These are phyloP conservation scores for Urostyla sp. DNA, from an alignment of 73 alveolate species.

Conservation along the genomic window DNA sequence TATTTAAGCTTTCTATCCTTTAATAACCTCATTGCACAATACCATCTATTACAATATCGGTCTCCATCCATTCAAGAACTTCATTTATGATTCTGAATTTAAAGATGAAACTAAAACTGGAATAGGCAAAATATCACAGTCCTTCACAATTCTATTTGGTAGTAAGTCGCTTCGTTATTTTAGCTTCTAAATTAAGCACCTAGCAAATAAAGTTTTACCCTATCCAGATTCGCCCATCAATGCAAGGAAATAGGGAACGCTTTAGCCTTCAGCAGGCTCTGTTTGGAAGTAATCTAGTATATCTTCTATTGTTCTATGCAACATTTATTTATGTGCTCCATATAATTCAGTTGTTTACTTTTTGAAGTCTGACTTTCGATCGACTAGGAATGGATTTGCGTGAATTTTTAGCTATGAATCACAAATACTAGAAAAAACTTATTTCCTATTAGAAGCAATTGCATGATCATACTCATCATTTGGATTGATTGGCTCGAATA, in stretches of 20 bases:
- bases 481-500: slow-evolving; percentile 71
- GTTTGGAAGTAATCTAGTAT: slow-evolving; percentile 22
- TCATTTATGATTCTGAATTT: slow-evolving; percentile 49
- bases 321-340: slow-evolving; percentile 52
- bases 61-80: slow-evolving; percentile 37
- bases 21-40: too few relatives aligned
- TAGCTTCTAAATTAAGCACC: slow-evolving; percentile 23
- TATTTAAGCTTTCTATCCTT: too few relatives aligned
- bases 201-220: slow-evolving; percentile 38
- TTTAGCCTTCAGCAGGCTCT: not conserved
- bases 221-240: slow-evolving; percentile 42
- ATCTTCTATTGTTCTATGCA: slow-evolving; percentile 29
- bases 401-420: slow-evolving; percentile 45
- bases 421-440: too few relatives aligned
- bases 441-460: slow-evolving; percentile 19
- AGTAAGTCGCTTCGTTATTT: slow-evolving; percentile 35
- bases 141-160: slow-evolving; percentile 24
- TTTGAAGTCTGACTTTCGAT: slow-evolving; percentile 50
- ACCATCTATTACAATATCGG: slow-evolving; percentile 33
- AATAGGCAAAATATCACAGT: slow-evolving; percentile 22
- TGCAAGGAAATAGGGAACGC: slow-evolving; percentile 40
- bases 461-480: slow-evolving; percentile 33
- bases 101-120: slow-evolving; percentile 22
- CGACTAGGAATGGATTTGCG: slow-evolving; percentile 66
- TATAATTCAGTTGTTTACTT: not conserved